Evolutionary conservation across 352 stramenopile genomes (phyloP).

Genomic region (Phytopythium ostracodes): DNA sequence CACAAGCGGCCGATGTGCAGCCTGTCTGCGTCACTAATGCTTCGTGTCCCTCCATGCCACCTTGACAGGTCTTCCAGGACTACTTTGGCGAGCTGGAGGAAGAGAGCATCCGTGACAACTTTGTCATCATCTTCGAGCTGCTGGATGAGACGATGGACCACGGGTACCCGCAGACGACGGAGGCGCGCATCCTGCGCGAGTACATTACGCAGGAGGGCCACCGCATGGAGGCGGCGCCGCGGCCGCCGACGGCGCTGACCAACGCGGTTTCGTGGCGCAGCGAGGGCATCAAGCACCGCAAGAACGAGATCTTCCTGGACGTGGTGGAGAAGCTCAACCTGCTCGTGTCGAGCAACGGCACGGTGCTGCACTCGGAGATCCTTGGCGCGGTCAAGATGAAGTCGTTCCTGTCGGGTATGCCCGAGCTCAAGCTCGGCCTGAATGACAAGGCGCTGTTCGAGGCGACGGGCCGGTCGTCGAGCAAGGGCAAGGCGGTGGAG

Average conservation of each 20-base stretch:
- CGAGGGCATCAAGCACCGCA: slow-evolving; percentile 99
- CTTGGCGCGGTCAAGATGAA: slow-evolving; percentile 98
- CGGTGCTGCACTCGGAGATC: slow-evolving; percentile 98
- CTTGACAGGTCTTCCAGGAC: slow-evolving; percentile 94
- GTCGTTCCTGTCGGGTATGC: slow-evolving; percentile 99
- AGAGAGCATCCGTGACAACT: slow-evolving; percentile 99
- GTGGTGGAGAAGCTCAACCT: slow-evolving; percentile 98
- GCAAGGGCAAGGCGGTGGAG: slow-evolving; percentile 96
- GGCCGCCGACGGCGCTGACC: slow-evolving; percentile 94
- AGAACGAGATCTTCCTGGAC: slow-evolving; percentile 99
- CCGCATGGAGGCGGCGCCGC: slow-evolving; percentile 89
- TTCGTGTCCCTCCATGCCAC: not conserved
- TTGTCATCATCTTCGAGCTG: slow-evolving; percentile 99
- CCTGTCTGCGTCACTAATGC: too few relatives aligned
- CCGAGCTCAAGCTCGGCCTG: slow-evolving; percentile 98
- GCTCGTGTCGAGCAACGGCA: slow-evolving; percentile 96
- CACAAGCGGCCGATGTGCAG: not conserved
- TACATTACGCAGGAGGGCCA: slow-evolving; percentile 99
- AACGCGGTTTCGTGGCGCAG: slow-evolving; percentile 99
- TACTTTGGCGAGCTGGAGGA: slow-evolving; percentile 99
- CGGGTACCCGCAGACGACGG: slow-evolving; percentile 96
- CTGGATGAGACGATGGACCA: slow-evolving; percentile 99
- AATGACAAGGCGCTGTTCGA: slow-evolving; percentile 99
- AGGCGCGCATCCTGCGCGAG: slow-evolving; percentile 84
- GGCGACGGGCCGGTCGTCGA: slow-evolving; percentile 86